phyloP scores from a whole-genome alignment of 2,329 filamentous ascomycete genomes.

The Colletotrichum eleusines region DNA sequence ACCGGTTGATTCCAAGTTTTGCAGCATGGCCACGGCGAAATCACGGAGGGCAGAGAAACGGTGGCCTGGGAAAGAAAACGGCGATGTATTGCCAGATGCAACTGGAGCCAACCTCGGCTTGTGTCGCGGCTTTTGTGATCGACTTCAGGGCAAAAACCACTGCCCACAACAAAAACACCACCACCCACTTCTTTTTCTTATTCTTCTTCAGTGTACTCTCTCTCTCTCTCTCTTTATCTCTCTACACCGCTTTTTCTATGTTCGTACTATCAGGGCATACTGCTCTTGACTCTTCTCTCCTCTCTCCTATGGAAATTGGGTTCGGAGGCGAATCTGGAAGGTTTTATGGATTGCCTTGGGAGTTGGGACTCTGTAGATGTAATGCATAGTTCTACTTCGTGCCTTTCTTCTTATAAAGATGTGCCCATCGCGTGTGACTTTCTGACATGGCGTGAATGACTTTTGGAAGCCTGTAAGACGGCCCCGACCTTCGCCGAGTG shows the following conservation, averaged over 20 bases:
- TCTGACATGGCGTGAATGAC: neutral
- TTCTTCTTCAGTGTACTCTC: slow-evolving; percentile 1
- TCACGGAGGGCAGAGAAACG: neutral
- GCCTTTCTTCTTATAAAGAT: neutral
- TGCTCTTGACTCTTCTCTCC: neutral
- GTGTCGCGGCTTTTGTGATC: neutral
- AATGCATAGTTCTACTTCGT: slow-evolving; percentile 13
- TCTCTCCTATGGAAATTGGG: slow-evolving; percentile 5
- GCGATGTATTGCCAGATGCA: slow-evolving; percentile 3
- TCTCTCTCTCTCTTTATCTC: neutral
- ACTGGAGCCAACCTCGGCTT: slow-evolving; percentile 8
- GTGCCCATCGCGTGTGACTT: neutral
- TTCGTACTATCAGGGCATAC: slow-evolving; percentile 1
- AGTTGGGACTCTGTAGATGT: slow-evolving; percentile 10
- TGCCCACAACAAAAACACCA: slow-evolving; percentile 2
- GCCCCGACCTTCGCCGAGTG: too few species aligned
- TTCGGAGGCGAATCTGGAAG: neutral
- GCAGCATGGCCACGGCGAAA: slow-evolving; percentile 22
- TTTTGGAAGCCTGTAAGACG: neutral
- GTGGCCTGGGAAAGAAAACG: neutral
- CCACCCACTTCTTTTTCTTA: neutral
- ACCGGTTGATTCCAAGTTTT: neutral
- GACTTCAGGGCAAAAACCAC: neutral
- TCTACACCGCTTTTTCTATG: slow-evolving; percentile 7
- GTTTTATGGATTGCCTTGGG: neutral